Evolutionary conservation across 2,329 filamentous ascomycete genomes (phyloP), one percentile per base, ranked within the genome.

Genomic region (Podosphaera fusca): DNA sequence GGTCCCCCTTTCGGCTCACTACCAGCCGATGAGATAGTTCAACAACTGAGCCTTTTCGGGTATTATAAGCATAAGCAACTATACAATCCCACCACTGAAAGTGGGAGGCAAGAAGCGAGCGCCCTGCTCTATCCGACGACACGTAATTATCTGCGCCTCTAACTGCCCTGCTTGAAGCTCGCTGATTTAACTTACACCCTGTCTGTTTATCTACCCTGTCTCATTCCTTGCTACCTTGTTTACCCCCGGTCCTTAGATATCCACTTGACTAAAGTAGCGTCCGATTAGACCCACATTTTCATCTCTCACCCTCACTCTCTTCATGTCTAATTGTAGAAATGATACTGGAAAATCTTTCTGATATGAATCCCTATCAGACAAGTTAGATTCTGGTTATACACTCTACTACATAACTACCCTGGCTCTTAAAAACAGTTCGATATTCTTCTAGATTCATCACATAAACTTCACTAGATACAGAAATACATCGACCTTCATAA

Each of bases 211-310:
- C 14, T 36, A 55, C 53, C 53, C 38, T 55, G 53, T 38, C 53
- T 55, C 7, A 55, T 45, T 38, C 53, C 53, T 36, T 55, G 36
- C 21, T 55, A 55, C 53, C 53, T 21, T 55, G 53, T 55, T 55
- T 55, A 30, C 53, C 53, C 53, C 34, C 53, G 53, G 53, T 45
- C 53, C 53, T 55, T 30, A 55, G 30, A 36, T 55, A 42, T 42
- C 38, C 36, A 29, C 36, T 33, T 42, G 7, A 42, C 53, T 55
- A 55, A 55, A 55, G 38, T 55, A 55, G 53, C 31, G 38, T 34
- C 53, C 36, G 53, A 42, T 55, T 33, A 42, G 53, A 36, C 53
- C 53, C 53, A 55, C 53, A 34, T 9, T 10, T 38, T 42, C 7
- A 29, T 34, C 47, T 34, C 47, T 30, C 47, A 7, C 47, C 21